Evolutionary conservation across 495 filamentous ascomycete genomes (phyloP).

Genomic region (Penicillium coffeae): DNA sequence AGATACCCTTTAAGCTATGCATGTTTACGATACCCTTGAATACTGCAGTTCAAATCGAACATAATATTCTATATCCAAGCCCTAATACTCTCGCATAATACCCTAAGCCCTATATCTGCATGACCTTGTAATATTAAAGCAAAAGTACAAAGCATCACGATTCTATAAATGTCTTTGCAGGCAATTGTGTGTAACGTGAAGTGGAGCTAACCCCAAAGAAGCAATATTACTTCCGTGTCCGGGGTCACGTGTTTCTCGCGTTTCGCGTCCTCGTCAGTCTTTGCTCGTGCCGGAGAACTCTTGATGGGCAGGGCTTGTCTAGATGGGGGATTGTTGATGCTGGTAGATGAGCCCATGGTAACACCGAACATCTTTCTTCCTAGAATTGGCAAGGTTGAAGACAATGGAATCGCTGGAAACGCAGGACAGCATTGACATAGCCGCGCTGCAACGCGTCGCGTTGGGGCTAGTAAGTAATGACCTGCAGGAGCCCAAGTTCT

Average conservation of each 20-base stretch:
- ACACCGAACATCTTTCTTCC: background rate
- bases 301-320: background rate
- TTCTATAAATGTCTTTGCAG: too few species aligned
- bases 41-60: background rate
- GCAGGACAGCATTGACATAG: constrained; percentile 49
- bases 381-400: background rate
- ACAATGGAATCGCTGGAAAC: constrained; percentile 33
- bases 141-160: too few species aligned
- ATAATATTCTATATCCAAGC: too few species aligned
- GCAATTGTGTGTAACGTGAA: too few species aligned
- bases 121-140: too few species aligned
- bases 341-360: background rate
- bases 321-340: background rate
- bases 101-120: too few species aligned
- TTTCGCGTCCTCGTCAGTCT: constrained; percentile 29
- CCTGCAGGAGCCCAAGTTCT: constrained; percentile 26
- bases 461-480: constrained; percentile 42
- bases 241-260: constrained; percentile 34
- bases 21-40: background rate
- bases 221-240: constrained; percentile 28
- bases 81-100: too few species aligned
- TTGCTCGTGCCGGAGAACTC: background rate
- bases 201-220: constrained; percentile 22
- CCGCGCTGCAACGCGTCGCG: constrained; percentile 47
- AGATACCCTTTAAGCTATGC: constrained; percentile 1